Evolutionary conservation across 345 rosid genomes (phyloP), one percentile per base, ranked within the genome.

Genomic region (Theobroma cacao): DNA sequence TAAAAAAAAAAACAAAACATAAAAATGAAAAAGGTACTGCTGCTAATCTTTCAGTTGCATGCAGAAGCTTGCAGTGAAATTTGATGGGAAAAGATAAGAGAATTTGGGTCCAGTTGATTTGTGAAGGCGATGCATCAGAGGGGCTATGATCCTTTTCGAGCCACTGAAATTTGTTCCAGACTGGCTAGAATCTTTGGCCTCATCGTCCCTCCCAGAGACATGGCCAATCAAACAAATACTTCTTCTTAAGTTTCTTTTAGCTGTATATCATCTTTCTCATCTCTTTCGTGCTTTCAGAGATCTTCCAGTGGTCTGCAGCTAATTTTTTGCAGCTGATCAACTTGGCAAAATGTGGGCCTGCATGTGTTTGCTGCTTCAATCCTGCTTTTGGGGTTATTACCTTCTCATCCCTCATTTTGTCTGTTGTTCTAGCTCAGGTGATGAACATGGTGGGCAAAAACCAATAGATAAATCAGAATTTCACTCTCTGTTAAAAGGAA

Each of bases 161-260:
- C 67, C 67, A 62, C 41, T 62, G 67, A 62, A 62, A 62, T 31
- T n/a, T 62, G 40, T 33, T 61, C 67, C 22, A 62, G 67, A 62
- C 67, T 31, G 40, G 40, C 15, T 1, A 31, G 67, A 62, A 62
- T 62, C 67, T 62, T 62, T 41, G 45, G 40, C 22, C 22, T 62
- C 40, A 30, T 31, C 38, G 12, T 62, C 41, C 33, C 67, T 62
- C 67, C 30, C 41, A 15, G 67, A 41, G 9, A 14, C 40, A 62
- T 31, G n/a, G 1, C 20, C 9, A 31, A 62, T 31, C 67, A 62
- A 41, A 41, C 45, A 41, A 41, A 9, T 6, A 33, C 67, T 15
- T 14, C 67, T 62, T 61, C 11, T 6, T 60, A 28, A 26, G 13
- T 22, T 52, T 24, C 61, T 12, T 33, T 11, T 12, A 26, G 36